Evolutionary conservation across 106 monocot species (phyloP).

Genomic region (Posidonia australis): DNA sequence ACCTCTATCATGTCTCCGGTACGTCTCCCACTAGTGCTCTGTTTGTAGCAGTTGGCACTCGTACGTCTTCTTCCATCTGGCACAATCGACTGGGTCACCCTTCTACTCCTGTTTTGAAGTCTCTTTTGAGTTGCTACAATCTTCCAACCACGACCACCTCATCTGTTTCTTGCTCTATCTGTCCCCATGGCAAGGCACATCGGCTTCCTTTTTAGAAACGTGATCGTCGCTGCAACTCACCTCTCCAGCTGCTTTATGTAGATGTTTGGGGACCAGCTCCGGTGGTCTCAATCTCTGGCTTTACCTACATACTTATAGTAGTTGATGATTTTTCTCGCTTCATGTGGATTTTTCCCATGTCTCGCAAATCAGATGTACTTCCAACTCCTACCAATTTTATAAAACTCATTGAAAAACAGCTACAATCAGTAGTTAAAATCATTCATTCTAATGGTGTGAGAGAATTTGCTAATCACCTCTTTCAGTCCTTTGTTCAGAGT

Average conservation of each 20-base stretch:
- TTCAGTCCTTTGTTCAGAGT: background rate
- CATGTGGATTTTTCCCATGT: background rate
- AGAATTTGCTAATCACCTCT: conserved; percentile 1
- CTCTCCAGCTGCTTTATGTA: no score
- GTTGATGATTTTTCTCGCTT: background rate
- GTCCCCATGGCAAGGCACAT: no score
- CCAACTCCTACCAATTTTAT: background rate
- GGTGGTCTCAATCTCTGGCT: background rate
- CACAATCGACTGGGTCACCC: background rate
- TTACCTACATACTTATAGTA: background rate
- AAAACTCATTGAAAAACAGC: background rate
- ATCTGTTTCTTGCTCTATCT: no score
- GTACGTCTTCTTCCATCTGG: no score
- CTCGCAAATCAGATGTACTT: background rate
- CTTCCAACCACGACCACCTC: no score
- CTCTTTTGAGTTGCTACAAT: background rate
- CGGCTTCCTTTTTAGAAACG: no score
- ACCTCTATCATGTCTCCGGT: background rate
- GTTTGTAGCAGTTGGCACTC: background rate
- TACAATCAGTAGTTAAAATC: background rate
- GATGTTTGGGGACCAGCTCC: no score
- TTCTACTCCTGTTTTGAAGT: background rate
- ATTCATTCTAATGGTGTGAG: conserved; percentile 12
- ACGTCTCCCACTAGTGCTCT: background rate
- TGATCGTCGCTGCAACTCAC: no score